phyloP scores from a whole-genome alignment of 768 basidiomycete genomes.

The Coprinopsis marcescibilis region DNA sequence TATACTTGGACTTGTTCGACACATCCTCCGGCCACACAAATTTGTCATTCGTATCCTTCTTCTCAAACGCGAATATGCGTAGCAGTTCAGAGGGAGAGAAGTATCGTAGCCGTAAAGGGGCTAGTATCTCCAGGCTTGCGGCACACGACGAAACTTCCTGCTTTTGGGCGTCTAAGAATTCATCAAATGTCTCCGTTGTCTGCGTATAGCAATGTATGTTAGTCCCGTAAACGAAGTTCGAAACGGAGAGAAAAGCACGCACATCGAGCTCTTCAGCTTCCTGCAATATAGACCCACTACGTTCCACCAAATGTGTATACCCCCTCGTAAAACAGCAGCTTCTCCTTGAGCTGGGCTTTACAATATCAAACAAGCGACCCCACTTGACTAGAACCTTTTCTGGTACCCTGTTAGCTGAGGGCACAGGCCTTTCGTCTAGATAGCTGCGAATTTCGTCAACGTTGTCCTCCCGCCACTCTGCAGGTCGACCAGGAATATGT shows the following conservation, averaged over 20 bases:
- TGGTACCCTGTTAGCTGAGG: conserved; percentile 34
- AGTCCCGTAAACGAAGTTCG: not conserved
- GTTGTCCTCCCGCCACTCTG: conserved; percentile 32
- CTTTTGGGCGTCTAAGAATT: conserved; percentile 42
- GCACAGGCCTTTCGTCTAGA: conserved; percentile 27
- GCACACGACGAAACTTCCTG: conserved; percentile 33
- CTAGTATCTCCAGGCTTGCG: conserved; percentile 39
- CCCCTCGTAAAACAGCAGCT: conserved; percentile 83
- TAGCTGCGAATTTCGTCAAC: conserved; percentile 31
- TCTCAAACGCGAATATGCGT: conserved; percentile 56
- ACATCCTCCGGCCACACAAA: conserved; percentile 63
- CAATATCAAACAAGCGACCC: conserved; percentile 79
- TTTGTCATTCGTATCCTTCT: conserved; percentile 8
- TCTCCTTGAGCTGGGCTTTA: conserved; percentile 51
- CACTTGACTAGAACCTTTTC: conserved; percentile 65
- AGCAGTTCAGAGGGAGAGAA: conserved; percentile 71
- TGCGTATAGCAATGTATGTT: conserved; percentile 21
- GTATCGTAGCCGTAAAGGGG: conserved; percentile 62
- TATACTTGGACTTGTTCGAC: conserved; percentile 66
- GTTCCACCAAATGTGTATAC: conserved; percentile 72
- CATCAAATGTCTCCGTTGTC: conserved; percentile 57
- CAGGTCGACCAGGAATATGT: conserved; percentile 43
- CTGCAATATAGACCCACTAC: conserved; percentile 74
- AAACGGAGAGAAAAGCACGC: conserved; percentile 12
- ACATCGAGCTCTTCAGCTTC: conserved; percentile 64